phyloP scores from a whole-genome alignment of 805 yeast genomes.

The Pichia scutulata region DNA sequence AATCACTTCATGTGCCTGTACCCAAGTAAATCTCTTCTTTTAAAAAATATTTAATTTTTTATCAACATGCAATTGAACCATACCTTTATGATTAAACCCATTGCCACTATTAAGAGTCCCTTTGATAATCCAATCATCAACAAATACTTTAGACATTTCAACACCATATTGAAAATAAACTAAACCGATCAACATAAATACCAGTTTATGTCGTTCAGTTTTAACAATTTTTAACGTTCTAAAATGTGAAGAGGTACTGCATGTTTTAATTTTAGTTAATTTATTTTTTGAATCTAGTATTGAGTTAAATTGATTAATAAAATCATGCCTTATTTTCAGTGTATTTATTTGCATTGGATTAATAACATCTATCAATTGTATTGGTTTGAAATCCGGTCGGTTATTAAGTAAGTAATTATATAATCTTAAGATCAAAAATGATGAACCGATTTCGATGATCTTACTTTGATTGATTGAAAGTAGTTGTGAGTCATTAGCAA shows the following conservation, averaged over 20 bases:
- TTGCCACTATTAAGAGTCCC: constrained; percentile 15
- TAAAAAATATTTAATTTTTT: constrained; percentile 5
- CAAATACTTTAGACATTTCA: constrained; percentile 14
- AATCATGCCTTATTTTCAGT: constrained; percentile 11
- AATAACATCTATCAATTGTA: background rate
- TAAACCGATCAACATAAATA: constrained; percentile 23
- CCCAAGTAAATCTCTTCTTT: background rate
- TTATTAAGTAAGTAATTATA: constrained; percentile 1
- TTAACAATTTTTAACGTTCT: constrained; percentile 16
- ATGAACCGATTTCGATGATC: constrained; percentile 11
- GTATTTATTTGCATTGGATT: constrained; percentile 5
- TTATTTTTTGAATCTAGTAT: constrained; percentile 6
- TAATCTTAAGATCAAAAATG: constrained; percentile 4
- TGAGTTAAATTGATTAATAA: constrained; percentile 20
- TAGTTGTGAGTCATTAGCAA: background rate
- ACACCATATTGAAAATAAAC: constrained; percentile 20
- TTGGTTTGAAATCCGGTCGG: background rate
- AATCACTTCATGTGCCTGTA: too few species aligned
- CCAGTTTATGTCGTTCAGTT: constrained; percentile 14
- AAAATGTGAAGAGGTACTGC: background rate
- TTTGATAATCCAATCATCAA: constrained; percentile 23
- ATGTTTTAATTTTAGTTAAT: constrained; percentile 1
- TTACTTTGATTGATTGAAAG: constrained; percentile 5
- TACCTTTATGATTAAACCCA: constrained; percentile 23
- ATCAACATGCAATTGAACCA: constrained; percentile 16